A percentile compares a stretch with the other conserved stretches of the same genome.
These are phyloP conservation scores for Jaapia argillacea DNA, from an alignment of 768 basidiomycete genomes.

Conservation along the genomic window DNA sequence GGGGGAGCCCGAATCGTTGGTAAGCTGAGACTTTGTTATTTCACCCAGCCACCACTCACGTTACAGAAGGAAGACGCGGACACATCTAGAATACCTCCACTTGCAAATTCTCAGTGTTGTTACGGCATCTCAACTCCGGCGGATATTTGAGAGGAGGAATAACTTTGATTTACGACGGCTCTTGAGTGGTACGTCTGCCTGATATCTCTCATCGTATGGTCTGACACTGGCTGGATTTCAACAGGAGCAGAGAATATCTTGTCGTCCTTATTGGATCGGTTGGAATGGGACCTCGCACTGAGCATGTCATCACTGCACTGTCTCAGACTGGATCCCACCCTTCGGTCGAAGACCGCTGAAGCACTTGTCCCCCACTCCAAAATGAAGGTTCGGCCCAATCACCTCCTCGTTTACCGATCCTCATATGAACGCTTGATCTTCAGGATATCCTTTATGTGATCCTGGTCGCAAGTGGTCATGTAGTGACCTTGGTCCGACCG, in stretches of 20 bases:
- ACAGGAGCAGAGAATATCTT: conserved; percentile 80
- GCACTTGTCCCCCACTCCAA: conserved; percentile 71
- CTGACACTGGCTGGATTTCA: not conserved
- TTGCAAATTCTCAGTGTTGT: conserved; percentile 89
- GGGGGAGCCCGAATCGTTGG: conserved; percentile 95
- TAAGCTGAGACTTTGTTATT: conserved; percentile 31
- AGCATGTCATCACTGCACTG: conserved; percentile 75
- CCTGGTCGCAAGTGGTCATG: conserved; percentile 65
- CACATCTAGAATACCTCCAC: conserved; percentile 92
- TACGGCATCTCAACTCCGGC: conserved; percentile 71
- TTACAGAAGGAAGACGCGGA: conserved; percentile 73
- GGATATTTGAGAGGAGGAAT: conserved; percentile 80
- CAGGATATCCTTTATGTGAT: conserved; percentile 90
- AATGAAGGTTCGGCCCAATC: conserved; percentile 49
- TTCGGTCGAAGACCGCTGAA: conserved; percentile 73
- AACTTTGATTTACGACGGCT: conserved; percentile 86
- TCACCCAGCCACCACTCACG: conserved; percentile 9
- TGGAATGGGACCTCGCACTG: conserved; percentile 77
- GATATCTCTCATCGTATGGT: no score
- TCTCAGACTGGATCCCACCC: conserved; percentile 55
- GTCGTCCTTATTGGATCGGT: conserved; percentile 52
- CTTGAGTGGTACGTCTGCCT: conserved; percentile 35
- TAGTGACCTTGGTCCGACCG: conserved; percentile 83
- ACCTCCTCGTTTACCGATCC: not conserved
- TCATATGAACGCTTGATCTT: not conserved